phyloP scores from a whole-genome alignment of 2,329 filamentous ascomycete species.

The Atkinsonella hypoxylon region DNA sequence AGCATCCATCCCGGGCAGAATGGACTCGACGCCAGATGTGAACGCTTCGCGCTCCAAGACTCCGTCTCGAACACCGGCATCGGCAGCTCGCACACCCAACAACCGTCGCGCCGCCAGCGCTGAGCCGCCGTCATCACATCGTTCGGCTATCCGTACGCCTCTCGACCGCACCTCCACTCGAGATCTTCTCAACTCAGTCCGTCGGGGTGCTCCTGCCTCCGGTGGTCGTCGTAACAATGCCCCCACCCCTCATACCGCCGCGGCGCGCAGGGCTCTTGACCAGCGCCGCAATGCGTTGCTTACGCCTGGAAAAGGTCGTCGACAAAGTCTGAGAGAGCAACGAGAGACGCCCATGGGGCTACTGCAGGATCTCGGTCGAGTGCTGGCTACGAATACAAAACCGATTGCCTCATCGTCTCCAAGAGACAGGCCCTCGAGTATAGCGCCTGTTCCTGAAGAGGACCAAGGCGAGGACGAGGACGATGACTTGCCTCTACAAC shows the following conservation, averaged over 20 bases:
- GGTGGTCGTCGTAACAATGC: conserved; percentile 29
- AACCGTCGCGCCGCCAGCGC: conserved; percentile 16
- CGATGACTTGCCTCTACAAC: conserved; percentile 35
- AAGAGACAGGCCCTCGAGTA: conserved; percentile 16
- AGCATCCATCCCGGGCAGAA: background rate
- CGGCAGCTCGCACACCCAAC: conserved; percentile 14
- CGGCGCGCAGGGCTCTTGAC: conserved; percentile 46
- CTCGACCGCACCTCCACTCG: conserved; percentile 24
- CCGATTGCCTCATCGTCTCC: conserved; percentile 34
- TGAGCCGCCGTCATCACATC: conserved; percentile 28
- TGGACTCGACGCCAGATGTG: conserved; percentile 2
- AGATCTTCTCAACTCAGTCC: conserved; percentile 25
- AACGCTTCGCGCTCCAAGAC: conserved; percentile 4
- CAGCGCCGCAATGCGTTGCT: conserved; percentile 46
- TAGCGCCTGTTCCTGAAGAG: conserved; percentile 20
- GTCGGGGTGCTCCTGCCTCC: conserved; percentile 33
- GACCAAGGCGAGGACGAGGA: conserved; percentile 34
- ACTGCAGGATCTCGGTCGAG: conserved; percentile 40
- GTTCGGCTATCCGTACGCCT: conserved; percentile 28
- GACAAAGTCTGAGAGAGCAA: conserved; percentile 44
- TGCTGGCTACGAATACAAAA: conserved; percentile 37
- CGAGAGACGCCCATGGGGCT: conserved; percentile 43
- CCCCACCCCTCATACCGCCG: conserved; percentile 49
- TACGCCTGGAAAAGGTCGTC: conserved; percentile 45
- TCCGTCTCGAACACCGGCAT: conserved; percentile 12